Base-by-base conservation (phyloP, 139 green algal species). In the Chlorella sp. region DNA sequence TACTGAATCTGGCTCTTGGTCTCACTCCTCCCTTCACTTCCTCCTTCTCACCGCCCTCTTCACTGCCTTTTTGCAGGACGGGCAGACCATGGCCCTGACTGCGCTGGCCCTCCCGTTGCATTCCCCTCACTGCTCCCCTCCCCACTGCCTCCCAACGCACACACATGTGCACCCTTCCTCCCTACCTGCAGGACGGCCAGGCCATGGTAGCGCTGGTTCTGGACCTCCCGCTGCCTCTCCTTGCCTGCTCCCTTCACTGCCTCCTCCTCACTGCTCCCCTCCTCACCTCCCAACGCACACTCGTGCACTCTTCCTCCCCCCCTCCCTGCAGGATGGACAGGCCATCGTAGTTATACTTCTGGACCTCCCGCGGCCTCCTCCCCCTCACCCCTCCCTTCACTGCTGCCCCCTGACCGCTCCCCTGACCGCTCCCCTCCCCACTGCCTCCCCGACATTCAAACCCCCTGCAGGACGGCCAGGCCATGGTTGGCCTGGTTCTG, bases 211-310 rank as follows among this genome's bases (percentile, higher is more conserved):
- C 53, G 3, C 87, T 93, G 39, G 3, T 92, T 42, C 89, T 89
- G n/a, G 39, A 30, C 7, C 88, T 93, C 26, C 81, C 83, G 90
- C 89, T 95, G 88, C 91, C 92, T 3, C 39, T n/a, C 37, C 89
- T 95, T n/a, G 15, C 92, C 24, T 95, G 93, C 81, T 91, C 91
- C 79, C 92, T 93, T 83, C 75, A 91, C 18, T 75, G 87, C 42
- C n/a, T n/a, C n/a, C n/a, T n/a, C n/a, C n/a, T n/a, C n/a, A n/a
- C n/a, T n/a, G n/a, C n/a, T n/a, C n/a, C n/a, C n/a, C n/a, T n/a
- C n/a, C n/a, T n/a, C n/a, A n/a, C n/a, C n/a, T n/a, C n/a, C n/a
- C n/a, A n/a, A n/a, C n/a, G n/a, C 64, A 71, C n/a, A n/a, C n/a
- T n/a, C n/a, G n/a, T n/a, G n/a, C n/a, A n/a, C n/a, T n/a, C n/a